Evolutionary conservation across 306 rosid genomes (phyloP), one percentile per base, ranked within the genome.

Genomic region (Purshia tridentata): DNA sequence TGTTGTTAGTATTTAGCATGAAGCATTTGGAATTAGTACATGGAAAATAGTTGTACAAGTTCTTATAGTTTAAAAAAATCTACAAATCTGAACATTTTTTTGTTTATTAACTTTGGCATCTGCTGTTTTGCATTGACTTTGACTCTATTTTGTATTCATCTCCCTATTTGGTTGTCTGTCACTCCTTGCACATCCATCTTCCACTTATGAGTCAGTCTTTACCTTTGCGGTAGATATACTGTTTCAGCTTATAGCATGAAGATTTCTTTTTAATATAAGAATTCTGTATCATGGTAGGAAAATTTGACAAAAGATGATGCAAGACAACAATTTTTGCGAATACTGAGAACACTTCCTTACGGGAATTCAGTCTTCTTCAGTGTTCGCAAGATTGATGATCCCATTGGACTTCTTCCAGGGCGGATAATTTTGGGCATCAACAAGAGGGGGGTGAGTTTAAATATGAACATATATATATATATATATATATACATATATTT

Each of bases 331-430:
- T 89, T 93, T 80, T 78, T 93, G 72, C 93, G 96, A 37, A 87
- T 91, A 76, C 81, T 93, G 73, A 91, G 91, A 80, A 76, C 90
- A 61, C 92, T 93, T 89, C 98, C 97, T 44, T 93, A 89, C 57
- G 98, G 98, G 67, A 86, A 85, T 84, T 89, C 98, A 35, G 93
- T 93, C 55, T 93, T 93, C 82, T 93, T 93, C 78, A 82, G 90
- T 72, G 89, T 93, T 69, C 97, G 96, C 45, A 93, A 89, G 90
- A 93, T 93, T 74, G 97, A 93, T 79, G 97, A 93, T 84, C 98
- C 98, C 52, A 93, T 93, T 72, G 98, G 98, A 47, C 97, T 93
- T 74, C 77, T 93, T 29, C 98, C 98, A 0, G 98, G 98, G 67
- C 86, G 97, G 55, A 91, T 93, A 51, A 80, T 91, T 85, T 84